phyloP scores from a whole-genome alignment of 805 yeast genomes.

The Candida germanica region DNA sequence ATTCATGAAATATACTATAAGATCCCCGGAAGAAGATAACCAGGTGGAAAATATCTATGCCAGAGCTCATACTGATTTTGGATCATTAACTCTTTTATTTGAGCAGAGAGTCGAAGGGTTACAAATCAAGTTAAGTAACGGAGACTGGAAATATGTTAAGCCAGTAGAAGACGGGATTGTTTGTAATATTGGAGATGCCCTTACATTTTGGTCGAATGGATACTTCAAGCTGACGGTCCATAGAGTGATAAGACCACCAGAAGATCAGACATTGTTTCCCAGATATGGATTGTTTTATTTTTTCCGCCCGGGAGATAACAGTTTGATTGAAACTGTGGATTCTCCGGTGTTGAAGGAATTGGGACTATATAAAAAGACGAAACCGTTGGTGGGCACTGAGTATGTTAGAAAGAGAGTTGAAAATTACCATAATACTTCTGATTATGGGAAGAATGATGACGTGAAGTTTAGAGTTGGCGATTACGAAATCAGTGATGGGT shows the following conservation, averaged over 20 bases:
- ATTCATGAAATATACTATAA: conserved; percentile 32
- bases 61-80: conserved; percentile 36
- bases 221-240: conserved; percentile 34
- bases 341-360: conserved; percentile 29
- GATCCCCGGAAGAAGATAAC: conserved; percentile 26
- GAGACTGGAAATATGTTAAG: conserved; percentile 33
- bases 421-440: conserved; percentile 23
- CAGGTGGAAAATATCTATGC: conserved; percentile 31
- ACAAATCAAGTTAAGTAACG: conserved; percentile 26
- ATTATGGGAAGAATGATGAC: conserved; percentile 21
- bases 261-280: conserved; percentile 27
- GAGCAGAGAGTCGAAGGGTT: conserved; percentile 36
- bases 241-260: conserved; percentile 34
- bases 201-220: conserved; percentile 34
- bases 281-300: conserved; percentile 35
- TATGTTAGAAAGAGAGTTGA: conserved; percentile 28
- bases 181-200: conserved; percentile 35
- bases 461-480: conserved; percentile 27
- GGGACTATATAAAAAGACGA: conserved; percentile 24
- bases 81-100: conserved; percentile 31
- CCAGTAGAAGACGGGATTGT: conserved; percentile 31
- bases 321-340: conserved; percentile 25
- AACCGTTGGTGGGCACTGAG: conserved; percentile 26
- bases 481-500: conserved; percentile 28
- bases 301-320: conserved; percentile 31